phyloP scores from a whole-genome alignment of 331 rosid species.

The Pyrus hybrid region DNA sequence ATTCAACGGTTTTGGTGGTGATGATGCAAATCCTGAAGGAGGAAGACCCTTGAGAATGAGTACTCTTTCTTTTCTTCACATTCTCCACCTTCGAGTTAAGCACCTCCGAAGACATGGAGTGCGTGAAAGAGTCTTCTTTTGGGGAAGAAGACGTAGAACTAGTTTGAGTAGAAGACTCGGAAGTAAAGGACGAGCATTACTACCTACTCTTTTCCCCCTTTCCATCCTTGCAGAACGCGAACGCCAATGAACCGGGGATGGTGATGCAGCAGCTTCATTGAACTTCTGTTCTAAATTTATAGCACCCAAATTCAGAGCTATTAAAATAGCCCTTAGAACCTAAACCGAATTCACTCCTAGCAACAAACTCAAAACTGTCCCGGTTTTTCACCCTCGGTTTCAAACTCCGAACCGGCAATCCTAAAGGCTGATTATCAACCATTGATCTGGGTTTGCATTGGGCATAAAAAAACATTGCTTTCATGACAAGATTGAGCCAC shows the following conservation, averaged over 20 bases:
- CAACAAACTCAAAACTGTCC: too few relatives aligned
- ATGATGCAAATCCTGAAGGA: too few relatives aligned
- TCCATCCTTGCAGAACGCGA: too few relatives aligned
- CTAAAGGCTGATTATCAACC: too few relatives aligned
- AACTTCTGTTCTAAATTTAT: constrained; percentile 38
- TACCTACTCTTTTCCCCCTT: constrained; percentile 31
- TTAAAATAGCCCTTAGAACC: constrained; percentile 40
- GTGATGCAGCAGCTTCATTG: constrained; percentile 35
- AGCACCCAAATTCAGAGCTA: constrained; percentile 26
- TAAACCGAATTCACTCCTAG: too few relatives aligned
- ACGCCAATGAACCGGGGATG: constrained; percentile 45
- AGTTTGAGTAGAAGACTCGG: constrained; percentile 31
- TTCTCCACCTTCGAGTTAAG: constrained; percentile 8
- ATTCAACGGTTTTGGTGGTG: background rate
- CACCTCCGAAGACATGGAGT: constrained; percentile 28
- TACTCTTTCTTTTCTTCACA: constrained; percentile 19
- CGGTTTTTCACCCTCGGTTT: too few relatives aligned
- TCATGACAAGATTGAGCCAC: background rate
- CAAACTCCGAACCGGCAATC: too few relatives aligned
- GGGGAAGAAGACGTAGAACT: constrained; percentile 42
- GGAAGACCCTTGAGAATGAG: constrained; percentile 22
- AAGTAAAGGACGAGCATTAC: constrained; percentile 33
- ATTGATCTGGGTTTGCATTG: too few relatives aligned
- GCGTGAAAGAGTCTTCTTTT: constrained; percentile 8
- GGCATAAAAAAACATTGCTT: constrained; percentile 28